Evolutionary conservation across 768 basidiomycete species (phyloP).

Genomic region (Mrakia gelida): DNA sequence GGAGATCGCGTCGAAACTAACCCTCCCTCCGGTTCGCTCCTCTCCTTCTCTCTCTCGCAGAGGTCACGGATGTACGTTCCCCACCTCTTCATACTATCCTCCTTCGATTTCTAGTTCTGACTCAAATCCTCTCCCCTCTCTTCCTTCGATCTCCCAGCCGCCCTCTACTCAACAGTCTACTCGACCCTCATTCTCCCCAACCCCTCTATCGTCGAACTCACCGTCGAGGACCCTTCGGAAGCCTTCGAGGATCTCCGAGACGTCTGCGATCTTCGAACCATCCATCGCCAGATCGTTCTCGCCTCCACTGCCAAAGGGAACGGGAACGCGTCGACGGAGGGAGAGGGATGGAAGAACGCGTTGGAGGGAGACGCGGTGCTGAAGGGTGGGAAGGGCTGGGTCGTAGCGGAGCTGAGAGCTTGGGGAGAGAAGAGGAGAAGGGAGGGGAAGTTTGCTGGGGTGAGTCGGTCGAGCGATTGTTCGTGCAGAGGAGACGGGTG

Average conservation of each 20-base stretch:
- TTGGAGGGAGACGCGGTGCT: neutral
- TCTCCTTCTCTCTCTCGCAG: neutral
- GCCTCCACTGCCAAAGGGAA: conserved; percentile 58
- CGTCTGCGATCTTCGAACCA: conserved; percentile 77
- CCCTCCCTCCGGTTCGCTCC: neutral
- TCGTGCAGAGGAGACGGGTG: no score
- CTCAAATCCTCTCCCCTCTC: neutral
- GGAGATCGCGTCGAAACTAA: neutral
- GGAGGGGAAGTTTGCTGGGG: conserved; percentile 84
- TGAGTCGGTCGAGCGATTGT: conserved; percentile 45
- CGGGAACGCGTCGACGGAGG: conserved; percentile 42
- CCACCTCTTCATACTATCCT: neutral
- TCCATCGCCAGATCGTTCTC: conserved; percentile 51
- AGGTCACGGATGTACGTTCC: conserved; percentile 78
- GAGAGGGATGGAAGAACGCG: conserved; percentile 57
- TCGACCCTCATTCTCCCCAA: neutral
- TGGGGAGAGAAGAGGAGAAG: conserved; percentile 60
- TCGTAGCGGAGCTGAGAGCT: conserved; percentile 54
- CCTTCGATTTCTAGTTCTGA: neutral
- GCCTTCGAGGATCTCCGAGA: conserved; percentile 95
- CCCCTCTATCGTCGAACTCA: conserved; percentile 15
- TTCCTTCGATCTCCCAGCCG: neutral
- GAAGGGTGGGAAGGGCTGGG: conserved; percentile 33
- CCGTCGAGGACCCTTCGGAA: conserved; percentile 93
- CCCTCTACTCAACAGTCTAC: conserved; percentile 27